Conservation (phyloP, 1,139 yeast species). For the Scheffersomyces titani region DNA sequence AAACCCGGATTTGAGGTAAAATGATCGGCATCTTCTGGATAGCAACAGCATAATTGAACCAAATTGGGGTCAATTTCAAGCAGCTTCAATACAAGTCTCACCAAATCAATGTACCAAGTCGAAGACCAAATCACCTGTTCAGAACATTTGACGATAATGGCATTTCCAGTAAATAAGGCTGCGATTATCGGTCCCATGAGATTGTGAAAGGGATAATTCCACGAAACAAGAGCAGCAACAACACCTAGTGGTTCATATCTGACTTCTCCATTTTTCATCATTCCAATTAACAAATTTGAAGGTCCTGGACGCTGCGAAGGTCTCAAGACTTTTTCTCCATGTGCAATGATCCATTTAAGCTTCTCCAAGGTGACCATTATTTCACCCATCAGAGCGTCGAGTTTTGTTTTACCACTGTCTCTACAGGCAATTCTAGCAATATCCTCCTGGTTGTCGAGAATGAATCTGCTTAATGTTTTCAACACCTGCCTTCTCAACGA, state of each 20-base stretch:
- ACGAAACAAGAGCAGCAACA: conserved; percentile 86
- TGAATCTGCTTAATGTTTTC: conserved; percentile 67
- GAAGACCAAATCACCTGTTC: conserved; percentile 97
- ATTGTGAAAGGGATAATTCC: conserved; percentile 97
- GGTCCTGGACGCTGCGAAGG: conserved; percentile 88
- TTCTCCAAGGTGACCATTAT: conserved; percentile 91
- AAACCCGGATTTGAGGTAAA: conserved; percentile 82
- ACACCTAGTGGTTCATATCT: conserved; percentile 91
- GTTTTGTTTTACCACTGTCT: conserved; percentile 93
- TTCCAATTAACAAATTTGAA: conserved; percentile 62
- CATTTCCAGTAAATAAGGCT: conserved; percentile 85
- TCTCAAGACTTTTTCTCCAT: conserved; percentile 72
- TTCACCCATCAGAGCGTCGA: conserved; percentile 97
- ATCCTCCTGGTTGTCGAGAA: conserved; percentile 79
- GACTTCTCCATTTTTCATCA: conserved; percentile 90
- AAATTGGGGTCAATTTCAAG: conserved; percentile 78
- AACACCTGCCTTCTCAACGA: conserved; percentile 69
- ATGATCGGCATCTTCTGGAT: conserved; percentile 84
- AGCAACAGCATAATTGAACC: conserved; percentile 77
- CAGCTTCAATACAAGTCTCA: conserved; percentile 66
- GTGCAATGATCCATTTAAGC: conserved; percentile 80
- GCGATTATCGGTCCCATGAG: conserved; percentile 91
- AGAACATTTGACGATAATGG: conserved; percentile 87
- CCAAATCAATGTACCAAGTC: conserved; percentile 67
- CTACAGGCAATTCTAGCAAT: conserved; percentile 92